These are phyloP conservation scores for Capniomyces stellatus DNA, from an alignment of 371 early-diverging fungal species.

Conservation along the genomic window DNA sequence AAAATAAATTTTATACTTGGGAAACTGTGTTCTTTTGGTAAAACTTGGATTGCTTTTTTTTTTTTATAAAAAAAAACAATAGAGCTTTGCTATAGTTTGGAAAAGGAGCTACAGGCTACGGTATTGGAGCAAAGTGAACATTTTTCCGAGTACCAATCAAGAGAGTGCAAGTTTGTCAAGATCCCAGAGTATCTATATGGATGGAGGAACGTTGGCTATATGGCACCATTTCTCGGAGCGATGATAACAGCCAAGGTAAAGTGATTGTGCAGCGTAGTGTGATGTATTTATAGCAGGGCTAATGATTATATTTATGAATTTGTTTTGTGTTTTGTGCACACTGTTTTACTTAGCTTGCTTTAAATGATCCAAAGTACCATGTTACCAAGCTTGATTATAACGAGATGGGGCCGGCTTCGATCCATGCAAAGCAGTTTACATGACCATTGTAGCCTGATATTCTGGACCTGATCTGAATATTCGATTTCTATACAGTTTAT, in stretches of 20 bases:
- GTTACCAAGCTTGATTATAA: constrained; percentile 4
- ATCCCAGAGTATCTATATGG: constrained; percentile 25
- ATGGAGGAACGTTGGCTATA: constrained; percentile 17
- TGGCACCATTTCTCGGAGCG: constrained; percentile 23
- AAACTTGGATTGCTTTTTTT: too few relatives aligned
- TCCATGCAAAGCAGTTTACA: constrained; percentile 3
- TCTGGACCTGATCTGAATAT: background rate
- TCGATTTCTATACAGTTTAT: background rate
- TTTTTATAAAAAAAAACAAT: too few relatives aligned
- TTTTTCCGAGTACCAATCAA: constrained; percentile 20
- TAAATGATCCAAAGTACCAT: constrained; percentile 2
- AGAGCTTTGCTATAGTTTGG: constrained; percentile 4
- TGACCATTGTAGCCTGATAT: too few relatives aligned
- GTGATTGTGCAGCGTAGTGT: too few relatives aligned
- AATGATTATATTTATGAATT: background rate
- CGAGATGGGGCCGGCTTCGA: constrained; percentile 1
- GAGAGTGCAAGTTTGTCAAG: constrained; percentile 14
- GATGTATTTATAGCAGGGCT: too few relatives aligned
- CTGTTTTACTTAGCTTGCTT: constrained; percentile 1
- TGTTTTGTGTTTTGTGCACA: background rate
- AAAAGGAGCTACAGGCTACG: constrained; percentile 13
- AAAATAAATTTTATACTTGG: too few relatives aligned
- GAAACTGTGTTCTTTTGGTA: too few relatives aligned
- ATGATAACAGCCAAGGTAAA: constrained; percentile 18
- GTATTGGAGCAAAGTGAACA: constrained; percentile 23